A percentile compares a stretch with the other conserved stretches of the same genome.
Conservation (phyloP, 441 rosid species). For the Gossypium gossypioides region DNA sequence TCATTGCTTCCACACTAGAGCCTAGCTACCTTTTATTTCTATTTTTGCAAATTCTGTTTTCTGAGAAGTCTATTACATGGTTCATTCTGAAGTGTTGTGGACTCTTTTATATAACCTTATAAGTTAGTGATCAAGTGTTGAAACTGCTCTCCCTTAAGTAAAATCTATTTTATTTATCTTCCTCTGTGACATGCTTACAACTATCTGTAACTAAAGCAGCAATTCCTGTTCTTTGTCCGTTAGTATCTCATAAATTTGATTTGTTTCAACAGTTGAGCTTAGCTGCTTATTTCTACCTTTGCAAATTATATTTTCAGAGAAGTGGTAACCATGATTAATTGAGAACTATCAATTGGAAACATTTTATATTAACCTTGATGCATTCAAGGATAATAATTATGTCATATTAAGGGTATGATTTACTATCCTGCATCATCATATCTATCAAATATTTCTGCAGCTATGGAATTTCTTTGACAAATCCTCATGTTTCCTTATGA, state of each 20-base stretch:
- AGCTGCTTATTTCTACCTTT: neutral
- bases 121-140: neutral
- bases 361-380: neutral
- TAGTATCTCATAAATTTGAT: neutral
- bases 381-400: neutral
- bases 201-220: neutral
- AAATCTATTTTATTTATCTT: neutral
- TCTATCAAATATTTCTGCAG: conserved; percentile 1
- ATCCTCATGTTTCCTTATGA: neutral
- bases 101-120: neutral
- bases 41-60: neutral
- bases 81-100: neutral
- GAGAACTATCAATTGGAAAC: neutral
- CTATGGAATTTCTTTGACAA: neutral
- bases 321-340: neutral
- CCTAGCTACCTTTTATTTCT: neutral
- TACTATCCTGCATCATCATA: neutral
- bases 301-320: neutral
- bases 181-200: neutral
- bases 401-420: neutral
- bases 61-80: conserved; percentile 1
- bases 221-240: neutral
- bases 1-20: neutral
- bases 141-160: neutral
- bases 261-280: neutral